Percentiles rank a stretch among this genome's conserved stretches.
These are phyloP conservation scores for Datura wrightii DNA, from an alignment of 257 asterid species.

Conservation along the genomic window DNA sequence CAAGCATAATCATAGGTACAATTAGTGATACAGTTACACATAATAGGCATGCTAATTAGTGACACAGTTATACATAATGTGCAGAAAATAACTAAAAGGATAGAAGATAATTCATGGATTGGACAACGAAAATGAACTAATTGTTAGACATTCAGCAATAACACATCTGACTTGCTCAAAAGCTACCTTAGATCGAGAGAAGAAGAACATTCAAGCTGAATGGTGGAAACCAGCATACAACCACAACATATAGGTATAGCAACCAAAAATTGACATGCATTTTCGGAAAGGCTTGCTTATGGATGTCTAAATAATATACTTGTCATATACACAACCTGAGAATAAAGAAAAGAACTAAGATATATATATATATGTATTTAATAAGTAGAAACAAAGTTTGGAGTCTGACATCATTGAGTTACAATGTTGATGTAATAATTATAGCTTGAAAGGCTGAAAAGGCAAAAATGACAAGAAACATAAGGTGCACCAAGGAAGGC, in stretches of 20 bases:
- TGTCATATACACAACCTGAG: neutral
- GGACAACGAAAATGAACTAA: constrained; percentile 2
- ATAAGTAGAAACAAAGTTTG: neutral
- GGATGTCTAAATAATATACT: neutral
- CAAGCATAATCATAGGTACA: constrained; percentile 27
- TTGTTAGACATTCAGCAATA: constrained; percentile 24
- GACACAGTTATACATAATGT: neutral
- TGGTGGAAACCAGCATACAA: neutral
- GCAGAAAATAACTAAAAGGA: neutral
- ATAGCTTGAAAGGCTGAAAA: neutral
- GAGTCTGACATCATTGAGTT: neutral
- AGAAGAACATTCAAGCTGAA: constrained; percentile 23
- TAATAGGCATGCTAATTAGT: constrained; percentile 20
- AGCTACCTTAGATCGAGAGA: neutral
- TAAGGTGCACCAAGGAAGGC: neutral
- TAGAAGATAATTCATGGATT: neutral
- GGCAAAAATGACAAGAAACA: neutral
- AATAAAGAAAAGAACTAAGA: neutral
- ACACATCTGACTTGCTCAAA: neutral
- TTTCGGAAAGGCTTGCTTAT: neutral
- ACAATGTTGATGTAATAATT: neutral
- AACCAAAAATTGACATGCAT: constrained; percentile 17
- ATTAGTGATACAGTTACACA: constrained; percentile 26
- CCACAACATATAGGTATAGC: neutral
- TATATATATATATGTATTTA: neutral